Percentiles rank a stretch among this genome's conserved stretches.
phyloP scores from a whole-genome alignment of 306 rosid genomes.

The Quercus glauca region DNA sequence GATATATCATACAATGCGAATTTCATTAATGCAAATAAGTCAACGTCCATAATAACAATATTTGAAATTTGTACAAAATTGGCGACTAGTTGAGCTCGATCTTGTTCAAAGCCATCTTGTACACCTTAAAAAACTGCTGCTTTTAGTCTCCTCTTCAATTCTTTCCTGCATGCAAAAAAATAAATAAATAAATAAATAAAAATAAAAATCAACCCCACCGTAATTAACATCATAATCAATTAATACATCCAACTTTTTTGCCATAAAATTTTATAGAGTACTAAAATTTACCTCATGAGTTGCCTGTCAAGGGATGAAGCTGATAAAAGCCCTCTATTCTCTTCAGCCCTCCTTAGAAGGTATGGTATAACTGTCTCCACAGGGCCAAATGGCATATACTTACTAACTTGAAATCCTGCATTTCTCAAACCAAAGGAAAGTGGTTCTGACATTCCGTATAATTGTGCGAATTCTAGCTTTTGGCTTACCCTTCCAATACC shows the following conservation, averaged over 20 bases:
- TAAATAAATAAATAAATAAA: too few relatives aligned
- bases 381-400: constrained; percentile 94
- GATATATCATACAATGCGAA: too few relatives aligned
- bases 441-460: constrained; percentile 87
- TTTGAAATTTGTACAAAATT: too few relatives aligned
- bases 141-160: constrained; percentile 58
- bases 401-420: constrained; percentile 95
- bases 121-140: constrained; percentile 26
- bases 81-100: too few relatives aligned
- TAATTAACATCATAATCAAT: not conserved
- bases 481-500: constrained; percentile 74
- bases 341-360: constrained; percentile 87
- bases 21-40: too few relatives aligned
- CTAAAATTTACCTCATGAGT: constrained; percentile 52
- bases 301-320: constrained; percentile 66
- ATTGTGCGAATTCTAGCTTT: constrained; percentile 85
- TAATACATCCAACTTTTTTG: not conserved
- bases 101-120: not conserved
- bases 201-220: not conserved
- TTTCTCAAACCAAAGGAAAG: constrained; percentile 73
- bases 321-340: constrained; percentile 78
- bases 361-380: constrained; percentile 79
- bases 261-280: too few relatives aligned
- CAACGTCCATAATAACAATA: too few relatives aligned
- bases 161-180: constrained; percentile 40